A percentile compares a stretch with the other conserved stretches of the same genome.
Conservation (phyloP, 2,329 filamentous ascomycete species). For the Epichloe uncinata region DNA sequence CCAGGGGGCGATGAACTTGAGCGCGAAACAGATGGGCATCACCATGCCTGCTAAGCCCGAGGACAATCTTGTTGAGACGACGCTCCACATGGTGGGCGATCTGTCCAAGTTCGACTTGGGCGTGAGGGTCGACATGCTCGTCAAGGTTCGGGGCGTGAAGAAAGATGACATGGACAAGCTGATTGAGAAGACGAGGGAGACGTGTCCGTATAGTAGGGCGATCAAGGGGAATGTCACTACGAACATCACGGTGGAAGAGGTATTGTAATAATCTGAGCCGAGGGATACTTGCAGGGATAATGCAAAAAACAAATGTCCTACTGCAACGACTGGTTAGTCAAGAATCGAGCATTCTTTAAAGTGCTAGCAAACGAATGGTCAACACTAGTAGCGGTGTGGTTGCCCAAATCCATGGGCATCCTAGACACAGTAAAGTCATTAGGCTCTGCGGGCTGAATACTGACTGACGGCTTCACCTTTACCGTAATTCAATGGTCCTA, state of each 20-base stretch:
- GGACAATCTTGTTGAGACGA: constrained; percentile 26
- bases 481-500: too few species aligned
- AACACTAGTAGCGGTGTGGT: too few species aligned
- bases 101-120: constrained; percentile 31
- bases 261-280: not conserved
- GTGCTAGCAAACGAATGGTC: too few species aligned
- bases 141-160: constrained; percentile 19
- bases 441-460: too few species aligned
- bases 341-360: too few species aligned
- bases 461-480: too few species aligned
- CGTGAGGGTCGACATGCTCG: constrained; percentile 28
- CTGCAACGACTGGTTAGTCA: too few species aligned
- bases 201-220: constrained; percentile 17
- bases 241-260: constrained; percentile 11
- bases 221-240: constrained; percentile 14
- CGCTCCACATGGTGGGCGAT: constrained; percentile 28
- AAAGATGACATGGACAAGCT: constrained; percentile 14
- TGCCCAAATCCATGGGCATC: too few species aligned
- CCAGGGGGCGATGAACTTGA: constrained; percentile 31
- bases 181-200: constrained; percentile 14
- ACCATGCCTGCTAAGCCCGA: constrained; percentile 24
- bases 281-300: too few species aligned
- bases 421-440: too few species aligned
- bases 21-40: constrained; percentile 25
- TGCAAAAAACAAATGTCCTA: too few species aligned